Percentiles rank a stretch among this genome's conserved stretches.
phyloP scores from a whole-genome alignment of 352 stramenopile species.

The Globisporangium abappressorium region DNA sequence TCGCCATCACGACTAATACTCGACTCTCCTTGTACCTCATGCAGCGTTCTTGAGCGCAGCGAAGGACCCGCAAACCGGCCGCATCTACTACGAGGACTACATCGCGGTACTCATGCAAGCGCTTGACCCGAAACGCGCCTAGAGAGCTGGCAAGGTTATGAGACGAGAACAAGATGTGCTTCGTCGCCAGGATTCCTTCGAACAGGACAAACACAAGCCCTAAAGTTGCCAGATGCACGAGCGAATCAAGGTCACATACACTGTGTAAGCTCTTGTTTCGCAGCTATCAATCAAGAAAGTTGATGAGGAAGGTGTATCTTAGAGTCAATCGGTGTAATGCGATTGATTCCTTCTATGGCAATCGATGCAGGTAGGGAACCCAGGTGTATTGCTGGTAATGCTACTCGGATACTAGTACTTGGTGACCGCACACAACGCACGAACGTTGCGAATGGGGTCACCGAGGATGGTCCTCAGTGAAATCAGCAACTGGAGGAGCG shows the following conservation, averaged over 20 bases:
- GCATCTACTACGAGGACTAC: slow-evolving; percentile 93
- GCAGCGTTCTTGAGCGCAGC: slow-evolving; percentile 75
- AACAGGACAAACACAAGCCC: background rate
- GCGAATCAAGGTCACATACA: background rate
- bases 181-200: background rate
- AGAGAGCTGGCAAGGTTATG: background rate
- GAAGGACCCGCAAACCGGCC: slow-evolving; percentile 81
- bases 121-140: slow-evolving; percentile 33
- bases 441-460: background rate
- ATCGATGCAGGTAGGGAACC: background rate
- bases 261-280: background rate
- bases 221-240: background rate
- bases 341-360: background rate
- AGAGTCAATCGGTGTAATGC: background rate
- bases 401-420: background rate
- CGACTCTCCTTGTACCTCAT: background rate
- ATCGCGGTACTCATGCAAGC: slow-evolving; percentile 76
- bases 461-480: background rate
- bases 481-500: background rate
- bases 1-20: background rate
- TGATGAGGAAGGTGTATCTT: background rate
- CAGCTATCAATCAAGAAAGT: background rate
- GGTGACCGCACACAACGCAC: background rate
- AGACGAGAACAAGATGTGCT: background rate
- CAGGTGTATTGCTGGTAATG: background rate